Evolutionary conservation across 805 yeast genomes (phyloP).

Genomic region (Metschnikowia vanudenii): DNA sequence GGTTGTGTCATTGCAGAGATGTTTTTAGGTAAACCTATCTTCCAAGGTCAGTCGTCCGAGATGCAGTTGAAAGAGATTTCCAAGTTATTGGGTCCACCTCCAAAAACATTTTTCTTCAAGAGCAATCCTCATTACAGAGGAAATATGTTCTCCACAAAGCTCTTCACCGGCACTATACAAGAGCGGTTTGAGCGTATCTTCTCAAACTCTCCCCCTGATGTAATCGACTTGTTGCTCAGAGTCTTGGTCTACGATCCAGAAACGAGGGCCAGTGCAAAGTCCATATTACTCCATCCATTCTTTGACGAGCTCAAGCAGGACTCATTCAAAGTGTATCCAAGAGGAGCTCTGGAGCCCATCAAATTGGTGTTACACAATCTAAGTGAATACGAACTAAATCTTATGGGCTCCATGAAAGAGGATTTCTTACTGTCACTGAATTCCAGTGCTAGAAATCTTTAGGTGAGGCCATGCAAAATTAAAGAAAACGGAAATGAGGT

Average conservation of each 20-base stretch:
- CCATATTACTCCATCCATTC: conserved; percentile 83
- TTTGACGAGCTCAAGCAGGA: conserved; percentile 77
- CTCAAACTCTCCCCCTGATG: conserved; percentile 74
- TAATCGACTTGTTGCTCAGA: conserved; percentile 77
- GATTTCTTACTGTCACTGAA: conserved; percentile 24
- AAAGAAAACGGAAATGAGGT: background rate
- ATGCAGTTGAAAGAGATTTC: conserved; percentile 88
- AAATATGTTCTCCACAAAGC: conserved; percentile 64
- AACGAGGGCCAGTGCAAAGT: conserved; percentile 72
- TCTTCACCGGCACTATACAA: conserved; percentile 54
- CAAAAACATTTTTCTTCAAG: conserved; percentile 62
- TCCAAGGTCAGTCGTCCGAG: conserved; percentile 89
- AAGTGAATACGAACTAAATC: conserved; percentile 63
- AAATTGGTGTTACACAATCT: conserved; percentile 61
- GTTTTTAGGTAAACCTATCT: conserved; percentile 88
- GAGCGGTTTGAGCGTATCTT: conserved; percentile 50
- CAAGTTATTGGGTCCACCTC: conserved; percentile 86
- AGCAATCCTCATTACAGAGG: conserved; percentile 77
- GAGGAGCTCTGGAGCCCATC: conserved; percentile 45
- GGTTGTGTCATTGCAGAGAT: conserved; percentile 97
- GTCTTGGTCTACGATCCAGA: conserved; percentile 91
- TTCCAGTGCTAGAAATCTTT: background rate
- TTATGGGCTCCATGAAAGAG: conserved; percentile 40
- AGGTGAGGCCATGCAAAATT: background rate
- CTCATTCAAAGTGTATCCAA: conserved; percentile 51